Evolutionary conservation across 371 early-diverging fungal genomes (phyloP).

Genomic region (Apophysomyces sp.): DNA sequence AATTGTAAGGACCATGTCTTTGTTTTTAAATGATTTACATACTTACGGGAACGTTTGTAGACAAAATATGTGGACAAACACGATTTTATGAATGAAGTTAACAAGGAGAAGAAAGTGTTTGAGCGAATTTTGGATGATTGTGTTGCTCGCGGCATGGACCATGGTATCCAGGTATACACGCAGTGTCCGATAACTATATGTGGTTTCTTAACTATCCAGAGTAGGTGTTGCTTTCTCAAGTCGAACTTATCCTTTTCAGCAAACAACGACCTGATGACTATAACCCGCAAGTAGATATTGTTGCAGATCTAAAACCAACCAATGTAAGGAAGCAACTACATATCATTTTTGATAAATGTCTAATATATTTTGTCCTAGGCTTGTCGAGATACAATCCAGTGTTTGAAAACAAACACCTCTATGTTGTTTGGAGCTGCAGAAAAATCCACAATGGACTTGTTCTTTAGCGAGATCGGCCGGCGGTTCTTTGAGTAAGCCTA

Average conservation of each 20-base stretch:
- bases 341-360: not conserved
- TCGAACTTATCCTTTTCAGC: constrained; percentile 66
- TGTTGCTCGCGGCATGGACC: constrained; percentile 86
- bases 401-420: constrained; percentile 74
- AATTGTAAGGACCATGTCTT: constrained; percentile 31
- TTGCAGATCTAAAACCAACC: constrained; percentile 66
- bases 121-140: constrained; percentile 81
- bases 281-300: constrained; percentile 56
- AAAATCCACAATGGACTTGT: constrained; percentile 85
- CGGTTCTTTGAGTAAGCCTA: constrained; percentile 85
- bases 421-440: constrained; percentile 78
- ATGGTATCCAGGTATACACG: constrained; percentile 65
- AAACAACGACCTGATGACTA: constrained; percentile 70
- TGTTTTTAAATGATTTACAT: not conserved
- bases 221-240: constrained; percentile 72
- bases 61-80: constrained; percentile 69
- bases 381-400: constrained; percentile 71
- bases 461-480: constrained; percentile 84
- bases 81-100: constrained; percentile 81
- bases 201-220: not conserved
- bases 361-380: constrained; percentile 30
- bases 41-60: constrained; percentile 3
- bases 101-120: constrained; percentile 81
- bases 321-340: constrained; percentile 28
- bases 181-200: too few relatives aligned